Base-by-base conservation (phyloP, 139 green algal genomes). In the Tetradesmus lagerheimii region DNA sequence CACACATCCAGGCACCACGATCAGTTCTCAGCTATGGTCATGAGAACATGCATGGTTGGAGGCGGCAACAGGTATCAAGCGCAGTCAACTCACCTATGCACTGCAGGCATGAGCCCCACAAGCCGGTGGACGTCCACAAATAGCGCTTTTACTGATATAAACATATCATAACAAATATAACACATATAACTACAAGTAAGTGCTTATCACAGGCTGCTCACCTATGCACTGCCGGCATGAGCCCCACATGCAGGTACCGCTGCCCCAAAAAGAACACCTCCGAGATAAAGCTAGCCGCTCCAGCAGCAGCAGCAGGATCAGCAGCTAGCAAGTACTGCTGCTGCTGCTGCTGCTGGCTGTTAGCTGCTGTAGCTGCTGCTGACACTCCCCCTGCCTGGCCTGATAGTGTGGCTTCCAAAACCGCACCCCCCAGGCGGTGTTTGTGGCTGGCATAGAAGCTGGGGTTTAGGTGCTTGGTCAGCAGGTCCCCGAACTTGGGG, bases 221-320 rank as follows among this genome's bases (percentile, higher is more conserved):
- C 45, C 82, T 87, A 35, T 66, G 34, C 27, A 81, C 71, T 3
- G 94, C 93, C 4, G 94, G 95, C 78, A 97, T 91, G 29, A 96
- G 89, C 43, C 90, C 90, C 53, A 92, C 92, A 31, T 93, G 91
- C 37, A 97, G 74, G 64, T 94, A n/a, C 9, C 89, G 86, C 90
- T 96, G 93, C 0, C 94, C 92, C 23, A 96, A n/a, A 87, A 97
- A 97, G 88, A 97, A 97, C n/a, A 91, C 92, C 45, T 97, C 95
- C 0, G 95, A 92, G 12, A 97, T 92, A 91, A 97, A 97, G 86
- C 94, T 93, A 20, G 94, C 92, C 6, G 15, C n/a, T 34, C 43
- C 90, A 31, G 88, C 83, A 23, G 79, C 88, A 39, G 87, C 89
- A 41, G 75, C 66, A 6, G 45, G 78, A 31, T 87, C 80, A 9